A percentile compares a stretch with the other conserved stretches of the same genome.
phyloP scores from a whole-genome alignment of 176 grass and related monocot genomes.

The Zea mays region DNA sequence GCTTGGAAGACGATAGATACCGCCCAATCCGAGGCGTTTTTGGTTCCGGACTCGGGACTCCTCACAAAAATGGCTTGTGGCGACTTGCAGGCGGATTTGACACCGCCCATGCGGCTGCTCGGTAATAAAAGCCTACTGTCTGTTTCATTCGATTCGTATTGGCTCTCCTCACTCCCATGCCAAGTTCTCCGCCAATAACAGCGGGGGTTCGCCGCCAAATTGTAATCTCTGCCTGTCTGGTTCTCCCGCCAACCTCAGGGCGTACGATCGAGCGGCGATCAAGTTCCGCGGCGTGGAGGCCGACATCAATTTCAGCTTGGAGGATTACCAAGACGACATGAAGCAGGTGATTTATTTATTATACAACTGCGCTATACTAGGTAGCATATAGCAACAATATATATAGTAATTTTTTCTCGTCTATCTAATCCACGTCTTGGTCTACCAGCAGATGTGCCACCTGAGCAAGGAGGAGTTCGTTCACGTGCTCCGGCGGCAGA shows the following conservation, averaged over 20 bases:
- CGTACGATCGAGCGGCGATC: slow-evolving; percentile 95
- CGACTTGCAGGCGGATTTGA: slow-evolving; percentile 88
- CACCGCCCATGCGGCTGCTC: slow-evolving; percentile 92
- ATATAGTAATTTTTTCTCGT: background rate
- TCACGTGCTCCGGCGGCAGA: slow-evolving; percentile 88
- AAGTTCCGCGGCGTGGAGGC: slow-evolving; percentile 94
- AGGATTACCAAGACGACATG: slow-evolving; percentile 91
- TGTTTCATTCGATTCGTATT: background rate
- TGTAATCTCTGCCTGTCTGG: background rate
- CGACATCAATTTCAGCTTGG: slow-evolving; percentile 93
- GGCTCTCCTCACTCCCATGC: background rate
- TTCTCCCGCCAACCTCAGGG: slow-evolving; percentile 36
- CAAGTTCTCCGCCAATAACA: slow-evolving; percentile 12
- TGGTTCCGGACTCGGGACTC: slow-evolving; percentile 12
- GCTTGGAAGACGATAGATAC: background rate
- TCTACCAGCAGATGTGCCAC: slow-evolving; percentile 62
- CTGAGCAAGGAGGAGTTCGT: slow-evolving; percentile 99
- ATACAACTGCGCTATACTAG: too few species aligned
- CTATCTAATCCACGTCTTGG: background rate
- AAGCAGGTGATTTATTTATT: slow-evolving; percentile 57
- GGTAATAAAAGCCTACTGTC: slow-evolving; percentile 37
- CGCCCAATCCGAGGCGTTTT: slow-evolving; percentile 35
- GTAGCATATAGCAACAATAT: background rate
- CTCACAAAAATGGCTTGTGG: slow-evolving; percentile 19
- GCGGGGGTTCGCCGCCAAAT: background rate